These are phyloP conservation scores for Plasmodium knowlesi DNA, from an alignment of 169 alveolate species.

Conservation along the genomic window DNA sequence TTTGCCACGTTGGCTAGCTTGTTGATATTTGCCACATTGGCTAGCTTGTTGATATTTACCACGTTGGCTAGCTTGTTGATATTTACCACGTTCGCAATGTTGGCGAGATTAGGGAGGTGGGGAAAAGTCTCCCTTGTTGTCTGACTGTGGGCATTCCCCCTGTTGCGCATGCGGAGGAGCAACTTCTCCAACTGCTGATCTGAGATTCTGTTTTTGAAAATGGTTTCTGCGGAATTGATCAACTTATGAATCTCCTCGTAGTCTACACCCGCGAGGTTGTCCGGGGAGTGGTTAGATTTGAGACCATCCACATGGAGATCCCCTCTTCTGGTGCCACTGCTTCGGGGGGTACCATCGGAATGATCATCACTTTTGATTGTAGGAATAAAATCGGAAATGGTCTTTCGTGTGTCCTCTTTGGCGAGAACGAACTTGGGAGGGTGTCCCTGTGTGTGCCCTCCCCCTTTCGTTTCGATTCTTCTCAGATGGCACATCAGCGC, in stretches of 20 bases:
- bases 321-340: neutral
- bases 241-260: neutral
- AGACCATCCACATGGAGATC: neutral
- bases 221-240: conserved; percentile 1
- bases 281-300: neutral
- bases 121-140: neutral
- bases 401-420: neutral
- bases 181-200: conserved; percentile 12
- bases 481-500: neutral
- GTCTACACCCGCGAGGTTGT: neutral
- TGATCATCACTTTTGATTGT: neutral
- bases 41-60: neutral
- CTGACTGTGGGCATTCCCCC: neutral
- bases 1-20: neutral
- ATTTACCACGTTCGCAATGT: neutral
- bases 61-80: neutral
- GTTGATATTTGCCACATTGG: neutral
- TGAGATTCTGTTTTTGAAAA: neutral
- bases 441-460: neutral
- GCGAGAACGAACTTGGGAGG: neutral
- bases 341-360: neutral
- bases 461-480: neutral
- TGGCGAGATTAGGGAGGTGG: neutral
- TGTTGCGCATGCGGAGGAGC: neutral
- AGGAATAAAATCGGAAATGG: neutral